Conservation (phyloP, 345 rosid species). For the Diplotaxis tenuifolia region DNA sequence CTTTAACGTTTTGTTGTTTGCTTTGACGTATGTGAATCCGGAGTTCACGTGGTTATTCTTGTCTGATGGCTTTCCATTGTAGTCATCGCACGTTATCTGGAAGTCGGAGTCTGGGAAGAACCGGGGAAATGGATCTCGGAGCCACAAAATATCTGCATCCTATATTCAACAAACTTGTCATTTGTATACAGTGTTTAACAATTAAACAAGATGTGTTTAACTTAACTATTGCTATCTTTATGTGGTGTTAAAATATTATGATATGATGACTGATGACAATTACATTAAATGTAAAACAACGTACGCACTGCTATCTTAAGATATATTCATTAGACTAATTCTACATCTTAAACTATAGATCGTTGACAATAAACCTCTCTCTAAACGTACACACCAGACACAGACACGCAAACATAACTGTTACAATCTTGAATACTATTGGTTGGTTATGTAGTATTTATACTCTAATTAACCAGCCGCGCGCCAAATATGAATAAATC, state of each 20-base stretch:
- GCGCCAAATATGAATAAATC: no score
- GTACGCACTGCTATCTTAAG: background rate
- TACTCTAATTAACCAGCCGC: no score
- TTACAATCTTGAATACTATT: background rate
- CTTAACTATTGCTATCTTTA: background rate
- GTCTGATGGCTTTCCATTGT: slow-evolving; percentile 42
- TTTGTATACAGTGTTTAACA: background rate
- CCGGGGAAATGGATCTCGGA: slow-evolving; percentile 65
- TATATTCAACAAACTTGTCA: slow-evolving; percentile 16
- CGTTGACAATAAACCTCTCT: background rate
- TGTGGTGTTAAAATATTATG: background rate
- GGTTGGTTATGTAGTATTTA: no score
- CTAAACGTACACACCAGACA: background rate
- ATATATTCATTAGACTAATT: background rate
- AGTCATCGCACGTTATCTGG: slow-evolving; percentile 74
- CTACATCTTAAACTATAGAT: background rate
- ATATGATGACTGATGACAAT: no score
- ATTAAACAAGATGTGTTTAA: background rate
- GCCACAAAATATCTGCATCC: slow-evolving; percentile 88
- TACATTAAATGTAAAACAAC: background rate
- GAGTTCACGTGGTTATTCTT: slow-evolving; percentile 54
- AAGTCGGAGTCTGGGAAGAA: slow-evolving; percentile 57
- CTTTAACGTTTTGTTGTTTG: slow-evolving; percentile 45
- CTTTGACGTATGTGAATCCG: slow-evolving; percentile 62
- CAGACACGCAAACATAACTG: background rate